Conservation (phyloP, 2,329 filamentous ascomycete species). For the Pleochaeta shiraiana region DNA sequence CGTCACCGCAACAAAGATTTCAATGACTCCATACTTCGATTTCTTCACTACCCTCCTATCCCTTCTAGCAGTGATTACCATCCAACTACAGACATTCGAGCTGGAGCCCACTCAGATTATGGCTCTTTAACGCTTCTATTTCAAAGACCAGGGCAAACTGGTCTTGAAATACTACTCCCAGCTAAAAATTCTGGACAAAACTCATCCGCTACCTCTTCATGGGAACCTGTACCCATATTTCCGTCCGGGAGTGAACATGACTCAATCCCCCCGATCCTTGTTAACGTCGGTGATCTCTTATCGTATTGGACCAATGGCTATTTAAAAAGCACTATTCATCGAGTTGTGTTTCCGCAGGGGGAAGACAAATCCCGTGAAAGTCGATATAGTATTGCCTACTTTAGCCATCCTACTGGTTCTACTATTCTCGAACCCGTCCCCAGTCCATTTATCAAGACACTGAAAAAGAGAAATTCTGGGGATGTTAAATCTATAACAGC, state of each 20-base stretch:
- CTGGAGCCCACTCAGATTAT: conserved; percentile 78
- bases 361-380: conserved; percentile 27
- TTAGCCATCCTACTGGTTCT: conserved; percentile 38
- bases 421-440: conserved; percentile 34
- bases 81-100: conserved; percentile 45
- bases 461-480: conserved; percentile 4
- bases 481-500: conserved; percentile 35
- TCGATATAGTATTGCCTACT: conserved; percentile 45
- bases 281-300: conserved; percentile 49
- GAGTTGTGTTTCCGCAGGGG: conserved; percentile 49
- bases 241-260: conserved; percentile 37
- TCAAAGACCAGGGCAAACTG: conserved; percentile 64
- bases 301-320: conserved; percentile 84
- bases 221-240: conserved; percentile 45
- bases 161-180: conserved; percentile 56
- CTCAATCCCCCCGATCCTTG: conserved; percentile 43
- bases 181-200: conserved; percentile 17
- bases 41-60: conserved; percentile 47
- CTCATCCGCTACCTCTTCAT: conserved; percentile 21
- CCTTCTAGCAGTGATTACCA: conserved; percentile 22
- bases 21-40: conserved; percentile 30
- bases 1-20: conserved; percentile 32
- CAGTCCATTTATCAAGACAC: conserved; percentile 30
- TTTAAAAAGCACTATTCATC: conserved; percentile 69
- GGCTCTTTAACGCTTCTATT: conserved; percentile 56